Conservation (phyloP, 129 eudicot genomes). For the Deinandra increscens region DNA sequence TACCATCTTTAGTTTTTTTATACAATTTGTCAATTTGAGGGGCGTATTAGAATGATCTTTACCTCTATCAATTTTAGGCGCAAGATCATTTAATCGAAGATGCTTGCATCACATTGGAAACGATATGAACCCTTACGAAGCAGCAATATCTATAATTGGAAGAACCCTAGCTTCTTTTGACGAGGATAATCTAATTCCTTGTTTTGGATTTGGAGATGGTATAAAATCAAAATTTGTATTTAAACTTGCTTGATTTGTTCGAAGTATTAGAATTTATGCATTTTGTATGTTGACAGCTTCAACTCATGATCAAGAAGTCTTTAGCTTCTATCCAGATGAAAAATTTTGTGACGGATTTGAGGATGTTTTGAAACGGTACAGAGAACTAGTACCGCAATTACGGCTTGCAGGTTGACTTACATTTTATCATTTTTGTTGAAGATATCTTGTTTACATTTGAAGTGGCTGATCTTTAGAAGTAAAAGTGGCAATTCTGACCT, state of each 20-base stretch:
- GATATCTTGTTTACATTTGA: slow-evolving; percentile 9
- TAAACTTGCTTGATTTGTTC: slow-evolving; percentile 19
- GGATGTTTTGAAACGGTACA: slow-evolving; percentile 78
- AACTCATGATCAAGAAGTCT: slow-evolving; percentile 98
- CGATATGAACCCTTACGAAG: slow-evolving; percentile 79
- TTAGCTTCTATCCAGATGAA: slow-evolving; percentile 88
- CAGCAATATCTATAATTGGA: slow-evolving; percentile 95
- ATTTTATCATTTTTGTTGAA: slow-evolving; percentile 2
- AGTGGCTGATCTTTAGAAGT: neutral
- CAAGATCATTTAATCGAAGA: slow-evolving; percentile 73
- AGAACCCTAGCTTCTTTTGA: slow-evolving; percentile 78
- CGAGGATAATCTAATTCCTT: slow-evolving; percentile 91
- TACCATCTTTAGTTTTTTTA: neutral
- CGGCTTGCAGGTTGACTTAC: slow-evolving; percentile 83
- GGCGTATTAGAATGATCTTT: slow-evolving; percentile 8
- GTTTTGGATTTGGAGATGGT: slow-evolving; percentile 99
- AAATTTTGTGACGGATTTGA: slow-evolving; percentile 88
- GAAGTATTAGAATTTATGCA: slow-evolving; percentile 5
- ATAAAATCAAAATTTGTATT: slow-evolving; percentile 16
- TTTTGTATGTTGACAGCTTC: slow-evolving; percentile 56
- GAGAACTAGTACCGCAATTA: slow-evolving; percentile 85
- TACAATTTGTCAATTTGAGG: neutral
- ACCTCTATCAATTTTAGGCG: slow-evolving; percentile 44
- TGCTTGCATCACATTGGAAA: slow-evolving; percentile 87
- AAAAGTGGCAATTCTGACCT: neutral